Base-by-base conservation (phyloP, 1,284 basidiomycete species). In the Rhodotorula sp. region DNA sequence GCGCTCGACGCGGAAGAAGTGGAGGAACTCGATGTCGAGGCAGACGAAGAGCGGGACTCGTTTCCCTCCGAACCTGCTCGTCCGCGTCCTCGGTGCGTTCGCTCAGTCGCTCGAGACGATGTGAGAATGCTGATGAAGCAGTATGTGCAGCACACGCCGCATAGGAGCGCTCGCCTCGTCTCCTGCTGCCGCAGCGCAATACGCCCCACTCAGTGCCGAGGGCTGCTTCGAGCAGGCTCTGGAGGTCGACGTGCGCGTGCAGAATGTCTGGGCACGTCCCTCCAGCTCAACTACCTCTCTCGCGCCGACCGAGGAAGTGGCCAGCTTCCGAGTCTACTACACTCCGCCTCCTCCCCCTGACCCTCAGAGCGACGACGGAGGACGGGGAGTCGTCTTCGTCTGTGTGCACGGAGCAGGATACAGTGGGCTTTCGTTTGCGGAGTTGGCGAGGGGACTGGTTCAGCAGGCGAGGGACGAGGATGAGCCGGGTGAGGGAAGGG, bases 341-440 rank as follows among this genome's bases (percentile, higher is more conserved):
- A 68, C 65, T 22, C 61, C 71, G 3, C 67, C 72, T 30, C 56
- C 90, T 0, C 84, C 81, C 31, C 30, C 64, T 37, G 26, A 16
- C 34, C 60, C 52, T 54, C 34, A 34, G 60, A 65, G 82, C 0
- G 76, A 15, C 20, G 63, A 67, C 85, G 82, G 78, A 50, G 84
- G 83, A n/a, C 80, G 81, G 4, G 83, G 82, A 13, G 87, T 88
- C 0, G 86, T 95, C 4, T 86, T 98, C 77, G 84, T 98, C 4
- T 91, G 91, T 79, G 94, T 97, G 77, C 95, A 99, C 76, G 95
- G 96, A 0, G 95, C 92, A 1, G 95, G 96, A 4, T 92, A 92
- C 77, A 88, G 88, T 0, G 94, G 87, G 0, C 83, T 97, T 70
- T 91, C 88, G 70, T 99, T 94, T 79, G 94, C 96, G 0, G 88